A percentile compares a stretch with the other conserved stretches of the same genome.
These are phyloP conservation scores for Diddensiella caesifluorescens DNA, from an alignment of 805 yeast species.

Conservation along the genomic window DNA sequence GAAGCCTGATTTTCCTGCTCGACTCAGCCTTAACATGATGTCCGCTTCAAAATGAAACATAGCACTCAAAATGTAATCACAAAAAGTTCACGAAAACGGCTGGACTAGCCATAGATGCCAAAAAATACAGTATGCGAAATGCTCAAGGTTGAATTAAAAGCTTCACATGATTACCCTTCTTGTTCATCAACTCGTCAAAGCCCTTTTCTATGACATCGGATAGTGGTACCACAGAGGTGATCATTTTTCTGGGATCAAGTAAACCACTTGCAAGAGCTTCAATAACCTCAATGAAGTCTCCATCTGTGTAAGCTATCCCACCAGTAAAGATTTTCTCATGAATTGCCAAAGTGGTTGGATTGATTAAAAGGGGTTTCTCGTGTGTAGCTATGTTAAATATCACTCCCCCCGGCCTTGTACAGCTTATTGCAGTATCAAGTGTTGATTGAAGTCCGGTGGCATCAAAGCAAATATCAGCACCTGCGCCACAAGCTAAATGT, in stretches of 20 bases:
- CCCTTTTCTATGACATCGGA: slow-evolving; percentile 52
- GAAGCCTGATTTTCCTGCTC: too few species aligned
- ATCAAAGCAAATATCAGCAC: slow-evolving; percentile 48
- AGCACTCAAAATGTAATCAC: too few species aligned
- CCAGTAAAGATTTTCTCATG: slow-evolving; percentile 54
- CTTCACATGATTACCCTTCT: slow-evolving; percentile 54
- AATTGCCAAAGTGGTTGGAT: slow-evolving; percentile 52
- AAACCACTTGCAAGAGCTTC: slow-evolving; percentile 2
- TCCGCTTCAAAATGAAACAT: too few species aligned
- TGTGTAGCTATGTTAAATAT: slow-evolving; percentile 65
- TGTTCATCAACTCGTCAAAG: slow-evolving; percentile 43
- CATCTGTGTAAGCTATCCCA: slow-evolving; percentile 52
- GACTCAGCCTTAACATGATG: too few species aligned
- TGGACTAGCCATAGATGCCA: too few species aligned
- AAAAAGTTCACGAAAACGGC: too few species aligned
- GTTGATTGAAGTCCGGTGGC: slow-evolving; percentile 54
- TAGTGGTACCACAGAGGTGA: slow-evolving; percentile 44
- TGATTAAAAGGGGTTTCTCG: slow-evolving; percentile 44
- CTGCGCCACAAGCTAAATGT: slow-evolving; percentile 34
- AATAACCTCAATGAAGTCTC: slow-evolving; percentile 48
- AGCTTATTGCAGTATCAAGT: slow-evolving; percentile 45
- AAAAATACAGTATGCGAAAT: too few species aligned
- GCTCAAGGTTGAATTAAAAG: slow-evolving; percentile 31
- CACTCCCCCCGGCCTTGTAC: slow-evolving; percentile 46
- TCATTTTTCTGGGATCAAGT: slow-evolving; percentile 32